Evolutionary conservation across 495 filamentous ascomycete species (phyloP), one percentile per base, ranked within the genome.

Genomic region (Talaromyces liani): DNA sequence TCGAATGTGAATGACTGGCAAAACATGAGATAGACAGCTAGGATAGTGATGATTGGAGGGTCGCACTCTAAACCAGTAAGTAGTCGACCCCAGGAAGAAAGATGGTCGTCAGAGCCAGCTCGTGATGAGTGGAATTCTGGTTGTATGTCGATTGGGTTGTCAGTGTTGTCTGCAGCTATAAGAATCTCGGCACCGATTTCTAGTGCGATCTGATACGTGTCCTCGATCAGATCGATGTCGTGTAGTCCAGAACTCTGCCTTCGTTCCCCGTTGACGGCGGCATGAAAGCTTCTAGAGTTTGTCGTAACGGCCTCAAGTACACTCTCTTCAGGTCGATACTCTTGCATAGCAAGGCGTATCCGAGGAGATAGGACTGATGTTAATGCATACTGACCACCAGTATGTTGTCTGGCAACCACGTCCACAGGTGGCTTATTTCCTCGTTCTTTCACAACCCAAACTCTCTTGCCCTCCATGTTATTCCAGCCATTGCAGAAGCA

Each of bases 1-100:
- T 60, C 18, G 22, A 47, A 60, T 0, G 58, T 47, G 34, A 60
- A 60, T 25, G 58, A 16, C 58, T 60, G 31, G 16, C 58, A 60
- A 1, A 60, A 22, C 58, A 60, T 60, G 7, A 60, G 16, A 27
- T 60, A 60, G 2, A 60, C 58, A n/a, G 34, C 6, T 1, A 60
- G 45, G 8, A 60, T 45, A 20, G 22, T n/a, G 36, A 60, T 60
- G 12, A 60, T 47, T 24, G 34, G 58, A 10, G 58, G 58, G 47
- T 60, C 58, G 16, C 33, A 60, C 12, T 60, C 34, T n/a, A 60
- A 10, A 0, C 34, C 34, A 12, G 58, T 60, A 14, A 60, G 58
- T 39, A 60, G 16, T 47, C 36, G 58, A 27, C 34, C 58, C 58
- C 58, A 60, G 8, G 16, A 27, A 4, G 7, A 16, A 27, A 60